These are phyloP conservation scores for Candida montana DNA, from an alignment of 805 yeast genomes.

Conservation along the genomic window DNA sequence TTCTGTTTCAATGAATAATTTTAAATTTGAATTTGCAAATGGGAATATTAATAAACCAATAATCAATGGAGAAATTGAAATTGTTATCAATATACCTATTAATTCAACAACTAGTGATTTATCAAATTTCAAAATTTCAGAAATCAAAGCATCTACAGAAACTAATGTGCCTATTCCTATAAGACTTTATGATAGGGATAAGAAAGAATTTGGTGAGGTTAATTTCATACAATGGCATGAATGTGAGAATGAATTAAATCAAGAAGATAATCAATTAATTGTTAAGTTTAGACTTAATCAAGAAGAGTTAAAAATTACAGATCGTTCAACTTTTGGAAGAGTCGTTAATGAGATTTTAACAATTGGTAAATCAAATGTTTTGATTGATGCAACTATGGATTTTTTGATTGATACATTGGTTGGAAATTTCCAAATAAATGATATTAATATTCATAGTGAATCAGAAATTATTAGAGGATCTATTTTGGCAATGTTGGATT, in stretches of 20 bases:
- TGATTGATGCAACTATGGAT: slow-evolving; percentile 35
- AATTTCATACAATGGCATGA: slow-evolving; percentile 40
- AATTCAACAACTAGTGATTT: slow-evolving; percentile 17
- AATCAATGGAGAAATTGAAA: slow-evolving; percentile 34
- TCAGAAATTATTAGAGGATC: slow-evolving; percentile 20
- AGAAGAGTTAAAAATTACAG: slow-evolving; percentile 37
- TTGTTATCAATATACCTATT: slow-evolving; percentile 28
- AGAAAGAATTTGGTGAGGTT: slow-evolving; percentile 37
- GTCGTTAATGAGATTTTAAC: slow-evolving; percentile 39
- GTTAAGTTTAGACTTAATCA: slow-evolving; percentile 37
- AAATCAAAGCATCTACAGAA: slow-evolving; percentile 36
- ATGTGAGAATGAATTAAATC: slow-evolving; percentile 31
- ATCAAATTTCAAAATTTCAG: slow-evolving; percentile 27
- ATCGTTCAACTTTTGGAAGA: slow-evolving; percentile 35
- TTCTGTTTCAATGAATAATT: slow-evolving; percentile 33
- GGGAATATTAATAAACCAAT: slow-evolving; percentile 30
- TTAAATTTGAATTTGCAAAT: slow-evolving; percentile 30
- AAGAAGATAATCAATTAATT: slow-evolving; percentile 23
- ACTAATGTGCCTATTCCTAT: neutral
- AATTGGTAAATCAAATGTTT: slow-evolving; percentile 34
- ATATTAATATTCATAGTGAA: slow-evolving; percentile 23
- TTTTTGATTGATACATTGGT: slow-evolving; percentile 25
- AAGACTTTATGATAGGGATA: slow-evolving; percentile 33
- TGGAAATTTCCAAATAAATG: slow-evolving; percentile 30
- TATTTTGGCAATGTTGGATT: neutral